These are phyloP conservation scores for Eruca vesicaria DNA, from an alignment of 441 rosid species.

Conservation along the genomic window DNA sequence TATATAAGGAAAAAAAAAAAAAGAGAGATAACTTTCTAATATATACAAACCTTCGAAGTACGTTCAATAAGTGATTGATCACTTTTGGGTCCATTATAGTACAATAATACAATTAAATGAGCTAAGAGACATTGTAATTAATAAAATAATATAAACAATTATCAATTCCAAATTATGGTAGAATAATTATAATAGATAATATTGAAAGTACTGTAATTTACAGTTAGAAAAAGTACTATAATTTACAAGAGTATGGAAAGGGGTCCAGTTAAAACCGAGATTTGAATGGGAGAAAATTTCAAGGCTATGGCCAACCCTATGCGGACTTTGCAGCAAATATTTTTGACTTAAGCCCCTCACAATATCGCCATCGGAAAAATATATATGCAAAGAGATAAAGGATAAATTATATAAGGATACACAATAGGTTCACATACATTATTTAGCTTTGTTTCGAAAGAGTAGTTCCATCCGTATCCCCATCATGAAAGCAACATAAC, in stretches of 20 bases:
- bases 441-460: neutral
- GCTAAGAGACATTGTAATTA: neutral
- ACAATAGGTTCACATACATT: neutral
- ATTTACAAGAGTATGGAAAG: neutral
- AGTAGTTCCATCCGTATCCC: neutral
- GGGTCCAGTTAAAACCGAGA: slow-evolving; percentile 9
- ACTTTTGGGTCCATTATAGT: slow-evolving; percentile 9
- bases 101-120: slow-evolving; percentile 8
- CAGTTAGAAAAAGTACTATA: no score
- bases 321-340: slow-evolving; percentile 25
- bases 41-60: slow-evolving; percentile 1
- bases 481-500: slow-evolving; percentile 26
- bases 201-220: neutral
- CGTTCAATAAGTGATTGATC: neutral
- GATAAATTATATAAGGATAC: neutral
- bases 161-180: neutral
- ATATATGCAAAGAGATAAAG: neutral
- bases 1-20: neutral
- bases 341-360: slow-evolving; percentile 16
- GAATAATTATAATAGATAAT: neutral
- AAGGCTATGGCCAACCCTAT: slow-evolving; percentile 28
- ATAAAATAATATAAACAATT: neutral
- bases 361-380: neutral
- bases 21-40: neutral
- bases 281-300: neutral